Conservation (phyloP, 257 asterid genomes). For the Misopates orontium region DNA sequence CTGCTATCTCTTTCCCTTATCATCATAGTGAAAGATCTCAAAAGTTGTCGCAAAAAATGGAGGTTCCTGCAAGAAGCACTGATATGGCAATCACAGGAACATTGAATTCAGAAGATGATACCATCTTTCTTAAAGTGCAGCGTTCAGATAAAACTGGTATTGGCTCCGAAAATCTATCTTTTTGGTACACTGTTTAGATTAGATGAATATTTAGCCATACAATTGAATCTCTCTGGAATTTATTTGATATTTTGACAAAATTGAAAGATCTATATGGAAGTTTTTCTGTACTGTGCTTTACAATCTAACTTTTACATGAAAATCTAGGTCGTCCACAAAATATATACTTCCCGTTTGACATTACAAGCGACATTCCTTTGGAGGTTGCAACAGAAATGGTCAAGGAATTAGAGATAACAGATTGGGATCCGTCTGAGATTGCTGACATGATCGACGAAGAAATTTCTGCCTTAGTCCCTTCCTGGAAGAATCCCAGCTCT, state of each 20-base stretch:
- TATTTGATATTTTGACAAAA: too few species aligned
- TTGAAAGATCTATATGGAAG: background rate
- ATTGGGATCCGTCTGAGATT: conserved; percentile 70
- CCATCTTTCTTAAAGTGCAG: conserved; percentile 73
- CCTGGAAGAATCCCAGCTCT: conserved; percentile 38
- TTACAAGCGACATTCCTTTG: conserved; percentile 53
- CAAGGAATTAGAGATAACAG: conserved; percentile 66
- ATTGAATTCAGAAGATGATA: conserved; percentile 58
- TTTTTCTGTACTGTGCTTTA: background rate
- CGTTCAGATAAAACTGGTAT: conserved; percentile 64
- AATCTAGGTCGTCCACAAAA: conserved; percentile 53
- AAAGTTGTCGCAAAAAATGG: background rate
- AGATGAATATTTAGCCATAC: background rate
- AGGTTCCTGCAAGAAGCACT: conserved; percentile 32
- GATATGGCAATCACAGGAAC: conserved; percentile 69
- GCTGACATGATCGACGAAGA: conserved; percentile 74
- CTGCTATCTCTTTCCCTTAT: conserved; percentile 23
- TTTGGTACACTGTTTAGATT: too few species aligned
- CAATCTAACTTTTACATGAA: conserved; percentile 4
- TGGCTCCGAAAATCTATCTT: background rate
- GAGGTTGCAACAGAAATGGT: conserved; percentile 84
- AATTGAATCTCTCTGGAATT: background rate
- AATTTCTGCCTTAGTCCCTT: conserved; percentile 54
- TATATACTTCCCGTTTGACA: conserved; percentile 74
- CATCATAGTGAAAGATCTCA: conserved; percentile 9